Evolutionary conservation across 495 filamentous ascomycete species (phyloP), one percentile per base, ranked within the genome.

Genomic region (Parathielavia appendiculata): DNA sequence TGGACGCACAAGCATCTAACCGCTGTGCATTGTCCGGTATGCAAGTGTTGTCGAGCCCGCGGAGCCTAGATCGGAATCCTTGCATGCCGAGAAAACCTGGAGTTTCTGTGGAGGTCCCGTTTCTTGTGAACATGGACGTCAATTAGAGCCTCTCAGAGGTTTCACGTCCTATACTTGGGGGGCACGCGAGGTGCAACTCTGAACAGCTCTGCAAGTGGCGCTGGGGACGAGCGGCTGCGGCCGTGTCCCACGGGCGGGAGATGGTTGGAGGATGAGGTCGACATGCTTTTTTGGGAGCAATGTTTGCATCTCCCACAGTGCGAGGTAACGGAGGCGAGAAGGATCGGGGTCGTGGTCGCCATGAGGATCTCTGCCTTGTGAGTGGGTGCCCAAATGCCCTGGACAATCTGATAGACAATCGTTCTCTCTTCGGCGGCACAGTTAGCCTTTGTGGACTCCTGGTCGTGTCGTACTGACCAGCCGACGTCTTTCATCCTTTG

Each of bases 21-120:
- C 70, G 70, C 70, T 67, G 63, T 73, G 70, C 70, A 73, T 71
- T 69, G 55, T 65, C 57, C 52, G 62, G 65, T 62, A 68, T 73
- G 69, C 70, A 69, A 70, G 68, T 69, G 66, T 66, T 66, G 55
- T 32, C 58, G 54, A 57, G 53, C 49, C 46, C 32, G 39, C 17
- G 50, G 48, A 53, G 51, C 54, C 61, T 58, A 54, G 58, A 70
- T 59, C 69, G 60, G 52, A 63, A 67, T 65, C 67, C 69, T 58
- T 71, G 69, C 52, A 44, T 22, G 52, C 55, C 60, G 49, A 62
- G 60, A 53, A 59, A 56, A 17, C 45, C 32, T 17, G 22, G 11
- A 13, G 9, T 3, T 41, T 5, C 2, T 58, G 46, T 41, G 39
- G 1, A 22, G 13, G 17, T 22, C 4, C 53, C 32, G 43, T 17